Evolutionary conservation across 1,139 yeast species (phyloP).

Genomic region (Suhomyces terraborum): DNA sequence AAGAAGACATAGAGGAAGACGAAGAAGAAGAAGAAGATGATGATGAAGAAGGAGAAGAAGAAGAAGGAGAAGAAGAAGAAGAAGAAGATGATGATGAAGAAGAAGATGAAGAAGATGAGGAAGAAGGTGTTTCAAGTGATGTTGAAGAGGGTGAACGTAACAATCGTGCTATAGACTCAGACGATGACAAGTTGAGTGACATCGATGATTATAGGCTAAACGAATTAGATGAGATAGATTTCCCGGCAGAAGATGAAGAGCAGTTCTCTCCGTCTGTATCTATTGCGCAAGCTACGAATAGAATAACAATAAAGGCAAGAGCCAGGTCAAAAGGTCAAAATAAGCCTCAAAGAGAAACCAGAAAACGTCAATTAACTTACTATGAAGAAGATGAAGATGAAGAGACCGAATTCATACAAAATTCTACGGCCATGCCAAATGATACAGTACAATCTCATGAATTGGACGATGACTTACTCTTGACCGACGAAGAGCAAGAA

Average conservation of each 20-base stretch:
- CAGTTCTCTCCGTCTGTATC: slow-evolving; percentile 4
- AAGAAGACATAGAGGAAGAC: slow-evolving; percentile 14
- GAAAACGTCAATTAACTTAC: slow-evolving; percentile 36
- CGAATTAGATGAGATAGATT: slow-evolving; percentile 44
- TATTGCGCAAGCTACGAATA: slow-evolving; percentile 9
- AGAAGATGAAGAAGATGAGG: slow-evolving; percentile 21
- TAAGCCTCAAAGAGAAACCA: slow-evolving; percentile 24
- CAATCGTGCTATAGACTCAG: slow-evolving; percentile 12
- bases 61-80: slow-evolving; percentile 14
- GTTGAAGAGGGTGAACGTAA: slow-evolving; percentile 24
- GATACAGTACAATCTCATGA: slow-evolving; percentile 17
- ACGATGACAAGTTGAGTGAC: slow-evolving; percentile 29
- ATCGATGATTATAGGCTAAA: slow-evolving; percentile 40
- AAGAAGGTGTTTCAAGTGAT: slow-evolving; percentile 24
- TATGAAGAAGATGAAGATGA: slow-evolving; percentile 40
- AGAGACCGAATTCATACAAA: slow-evolving; percentile 14
- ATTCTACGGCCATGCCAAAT: slow-evolving; percentile 16
- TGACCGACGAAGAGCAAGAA: slow-evolving; percentile 49
- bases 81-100: slow-evolving; percentile 16
- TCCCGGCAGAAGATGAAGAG: slow-evolving; percentile 30
- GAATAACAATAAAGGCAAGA: slow-evolving; percentile 19
- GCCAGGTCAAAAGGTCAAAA: slow-evolving; percentile 13
- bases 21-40: slow-evolving; percentile 21
- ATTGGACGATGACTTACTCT: slow-evolving; percentile 42
- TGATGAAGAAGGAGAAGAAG: slow-evolving; percentile 25